Percentiles rank a stretch among this genome's conserved stretches.
Conservation (phyloP, 305 asterid species). For the Ruellia speciosa region DNA sequence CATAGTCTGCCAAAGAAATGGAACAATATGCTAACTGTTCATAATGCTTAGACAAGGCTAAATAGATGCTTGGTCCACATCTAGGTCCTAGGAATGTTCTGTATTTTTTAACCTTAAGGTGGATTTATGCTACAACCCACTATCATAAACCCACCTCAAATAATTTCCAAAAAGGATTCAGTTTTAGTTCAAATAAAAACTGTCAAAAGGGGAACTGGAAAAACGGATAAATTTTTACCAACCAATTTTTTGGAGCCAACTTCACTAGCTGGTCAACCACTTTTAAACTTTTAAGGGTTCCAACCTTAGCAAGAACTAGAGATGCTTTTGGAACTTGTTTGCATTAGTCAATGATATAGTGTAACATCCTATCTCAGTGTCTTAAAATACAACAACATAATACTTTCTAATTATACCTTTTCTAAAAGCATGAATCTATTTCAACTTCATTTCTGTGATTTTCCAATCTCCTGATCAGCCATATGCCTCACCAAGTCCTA, state of each 20-base stretch:
- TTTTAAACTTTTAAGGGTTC: background rate
- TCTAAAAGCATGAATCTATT: background rate
- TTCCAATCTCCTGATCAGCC: background rate
- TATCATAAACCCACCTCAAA: background rate
- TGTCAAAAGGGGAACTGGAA: background rate
- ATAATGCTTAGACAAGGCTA: too few species aligned
- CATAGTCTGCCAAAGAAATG: too few species aligned
- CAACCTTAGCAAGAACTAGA: background rate
- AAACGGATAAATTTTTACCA: background rate
- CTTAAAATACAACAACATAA: background rate
- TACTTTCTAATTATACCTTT: background rate
- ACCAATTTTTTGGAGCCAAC: background rate
- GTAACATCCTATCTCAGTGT: background rate
- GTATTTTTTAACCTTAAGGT: too few species aligned
- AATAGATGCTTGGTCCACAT: too few species aligned
- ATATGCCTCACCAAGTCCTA: too few species aligned
- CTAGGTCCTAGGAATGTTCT: too few species aligned
- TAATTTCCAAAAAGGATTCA: background rate
- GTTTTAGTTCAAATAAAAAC: background rate
- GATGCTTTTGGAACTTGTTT: background rate
- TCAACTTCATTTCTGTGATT: background rate
- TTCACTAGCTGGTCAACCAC: background rate
- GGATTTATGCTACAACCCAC: background rate
- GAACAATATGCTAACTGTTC: too few species aligned
- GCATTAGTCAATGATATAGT: background rate